Conservation (phyloP, 768 basidiomycete genomes). For the Panaeolus cyanescens region DNA sequence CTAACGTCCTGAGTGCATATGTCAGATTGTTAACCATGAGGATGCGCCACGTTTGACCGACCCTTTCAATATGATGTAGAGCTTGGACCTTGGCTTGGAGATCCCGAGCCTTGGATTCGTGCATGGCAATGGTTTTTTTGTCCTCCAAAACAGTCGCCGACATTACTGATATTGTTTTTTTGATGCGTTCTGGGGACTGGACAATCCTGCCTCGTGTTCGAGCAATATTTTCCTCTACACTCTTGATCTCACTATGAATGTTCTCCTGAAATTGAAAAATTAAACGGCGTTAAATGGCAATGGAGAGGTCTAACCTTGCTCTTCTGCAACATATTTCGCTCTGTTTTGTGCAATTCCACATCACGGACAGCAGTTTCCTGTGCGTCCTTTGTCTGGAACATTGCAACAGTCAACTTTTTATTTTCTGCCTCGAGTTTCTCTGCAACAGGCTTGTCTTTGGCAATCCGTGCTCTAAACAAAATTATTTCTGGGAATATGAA, state of each 20-base stretch:
- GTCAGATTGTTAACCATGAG: conserved; percentile 4
- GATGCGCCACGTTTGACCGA: conserved; percentile 20
- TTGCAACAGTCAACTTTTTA: conserved; percentile 56
- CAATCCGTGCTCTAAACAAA: conserved; percentile 54
- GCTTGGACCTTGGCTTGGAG: conserved; percentile 74
- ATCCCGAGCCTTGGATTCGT: conserved; percentile 78
- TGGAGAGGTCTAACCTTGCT: conserved; percentile 49
- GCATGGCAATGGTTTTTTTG: conserved; percentile 60
- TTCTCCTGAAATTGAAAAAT: conserved; percentile 46
- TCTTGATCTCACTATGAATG: conserved; percentile 60
- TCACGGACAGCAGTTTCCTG: conserved; percentile 62
- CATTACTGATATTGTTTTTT: conserved; percentile 81
- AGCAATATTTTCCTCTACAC: conserved; percentile 59
- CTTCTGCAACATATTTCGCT: conserved; percentile 63
- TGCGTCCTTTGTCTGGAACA: conserved; percentile 70
- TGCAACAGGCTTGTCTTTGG: conserved; percentile 70
- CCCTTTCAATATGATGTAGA: conserved; percentile 76
- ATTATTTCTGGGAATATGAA: neutral
- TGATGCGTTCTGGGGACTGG: conserved; percentile 89
- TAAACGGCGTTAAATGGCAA: neutral
- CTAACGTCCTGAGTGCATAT: conserved; percentile 60
- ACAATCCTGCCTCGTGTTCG: conserved; percentile 78
- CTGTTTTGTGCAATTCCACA: conserved; percentile 70
- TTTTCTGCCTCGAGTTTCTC: conserved; percentile 64
- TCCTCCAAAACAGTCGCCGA: conserved; percentile 66